A percentile compares a stretch with the other conserved stretches of the same genome.
Evolutionary conservation across 2,329 filamentous ascomycete species (phyloP).

Genomic region (Hymenoscyphus fructigenus): DNA sequence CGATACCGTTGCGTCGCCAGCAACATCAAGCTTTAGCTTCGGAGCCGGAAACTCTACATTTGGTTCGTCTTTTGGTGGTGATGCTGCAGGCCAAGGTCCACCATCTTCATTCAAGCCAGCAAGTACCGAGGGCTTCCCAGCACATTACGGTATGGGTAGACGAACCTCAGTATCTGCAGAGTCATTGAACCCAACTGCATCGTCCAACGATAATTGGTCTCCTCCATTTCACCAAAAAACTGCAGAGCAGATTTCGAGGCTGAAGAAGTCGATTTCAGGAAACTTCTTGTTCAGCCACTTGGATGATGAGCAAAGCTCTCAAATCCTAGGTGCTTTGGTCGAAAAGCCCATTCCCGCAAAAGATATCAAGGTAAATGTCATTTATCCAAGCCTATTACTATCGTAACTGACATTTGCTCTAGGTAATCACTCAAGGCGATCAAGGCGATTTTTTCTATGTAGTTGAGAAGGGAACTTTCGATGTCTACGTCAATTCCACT

Average conservation of each 20-base stretch:
- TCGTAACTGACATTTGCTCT: conserved; percentile 26
- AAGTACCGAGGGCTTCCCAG: conserved; percentile 71
- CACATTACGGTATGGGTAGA: conserved; percentile 89
- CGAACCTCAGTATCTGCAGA: conserved; percentile 96
- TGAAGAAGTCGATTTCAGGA: conserved; percentile 77
- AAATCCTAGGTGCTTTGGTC: conserved; percentile 85
- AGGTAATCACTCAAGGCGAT: conserved; percentile 95
- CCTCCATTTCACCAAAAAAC: conserved; percentile 85
- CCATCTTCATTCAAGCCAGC: conserved; percentile 41
- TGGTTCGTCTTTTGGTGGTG: conserved; percentile 43
- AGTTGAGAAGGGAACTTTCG: conserved; percentile 86
- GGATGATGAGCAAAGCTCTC: conserved; percentile 86
- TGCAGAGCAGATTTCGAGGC: conserved; percentile 72
- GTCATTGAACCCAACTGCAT: conserved; percentile 84
- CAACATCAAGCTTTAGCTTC: conserved; percentile 57
- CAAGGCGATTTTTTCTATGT: conserved; percentile 98
- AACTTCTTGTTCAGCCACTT: conserved; percentile 95
- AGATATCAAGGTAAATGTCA: conserved; percentile 62
- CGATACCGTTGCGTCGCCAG: conserved; percentile 73
- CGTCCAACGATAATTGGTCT: conserved; percentile 84
- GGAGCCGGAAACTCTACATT: conserved; percentile 39
- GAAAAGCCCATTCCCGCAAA: conserved; percentile 96
- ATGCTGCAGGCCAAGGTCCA: conserved; percentile 46
- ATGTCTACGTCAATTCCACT: conserved; percentile 81
- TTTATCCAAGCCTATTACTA: neutral